Percentiles rank a stretch among this genome's conserved stretches.
These are phyloP conservation scores for Fusarium tjaetaba DNA, from an alignment of 2,329 filamentous ascomycete genomes.

Conservation along the genomic window DNA sequence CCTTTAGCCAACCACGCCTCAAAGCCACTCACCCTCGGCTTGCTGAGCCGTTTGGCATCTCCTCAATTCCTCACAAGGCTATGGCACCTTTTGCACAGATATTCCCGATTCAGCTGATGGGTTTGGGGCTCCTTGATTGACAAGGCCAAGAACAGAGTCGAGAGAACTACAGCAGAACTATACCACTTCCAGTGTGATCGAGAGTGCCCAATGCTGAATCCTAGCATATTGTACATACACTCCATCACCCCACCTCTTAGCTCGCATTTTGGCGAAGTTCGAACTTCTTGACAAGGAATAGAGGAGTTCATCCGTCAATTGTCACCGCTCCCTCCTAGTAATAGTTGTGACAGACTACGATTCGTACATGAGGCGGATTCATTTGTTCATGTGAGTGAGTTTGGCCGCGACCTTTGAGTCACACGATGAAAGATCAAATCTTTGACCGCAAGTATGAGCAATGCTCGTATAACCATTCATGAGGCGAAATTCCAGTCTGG, in stretches of 20 bases:
- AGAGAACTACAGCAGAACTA: conserved; percentile 27
- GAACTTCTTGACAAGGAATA: conserved; percentile 22
- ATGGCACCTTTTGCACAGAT: conserved; percentile 21
- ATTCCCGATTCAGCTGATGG: conserved; percentile 33
- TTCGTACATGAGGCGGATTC: conserved; percentile 21
- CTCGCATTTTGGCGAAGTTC: conserved; percentile 20
- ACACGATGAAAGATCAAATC: conserved; percentile 33
- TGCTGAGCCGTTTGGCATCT: conserved; percentile 20
- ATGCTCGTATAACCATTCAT: conserved; percentile 26
- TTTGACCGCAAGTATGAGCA: conserved; percentile 40
- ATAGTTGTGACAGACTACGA: conserved; percentile 19
- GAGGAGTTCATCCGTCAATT: conserved; percentile 22
- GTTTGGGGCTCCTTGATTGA: conserved; percentile 20
- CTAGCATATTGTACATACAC: conserved; percentile 30
- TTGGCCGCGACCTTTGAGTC: conserved; percentile 32
- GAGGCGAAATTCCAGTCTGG: conserved; percentile 30
- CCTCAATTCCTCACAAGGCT: conserved; percentile 26
- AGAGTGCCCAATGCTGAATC: conserved; percentile 40
- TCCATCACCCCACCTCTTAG: conserved; percentile 27
- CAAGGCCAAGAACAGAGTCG: conserved; percentile 16
- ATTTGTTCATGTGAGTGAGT: conserved; percentile 38
- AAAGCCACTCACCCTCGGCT: conserved; percentile 30
- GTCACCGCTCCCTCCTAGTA: conserved; percentile 17
- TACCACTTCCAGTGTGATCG: conserved; percentile 38
- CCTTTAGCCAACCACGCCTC: conserved; percentile 31